Evolutionary conservation across 2,329 filamentous ascomycete species (phyloP).

Genomic region (Microdochium trichocladiopsis): DNA sequence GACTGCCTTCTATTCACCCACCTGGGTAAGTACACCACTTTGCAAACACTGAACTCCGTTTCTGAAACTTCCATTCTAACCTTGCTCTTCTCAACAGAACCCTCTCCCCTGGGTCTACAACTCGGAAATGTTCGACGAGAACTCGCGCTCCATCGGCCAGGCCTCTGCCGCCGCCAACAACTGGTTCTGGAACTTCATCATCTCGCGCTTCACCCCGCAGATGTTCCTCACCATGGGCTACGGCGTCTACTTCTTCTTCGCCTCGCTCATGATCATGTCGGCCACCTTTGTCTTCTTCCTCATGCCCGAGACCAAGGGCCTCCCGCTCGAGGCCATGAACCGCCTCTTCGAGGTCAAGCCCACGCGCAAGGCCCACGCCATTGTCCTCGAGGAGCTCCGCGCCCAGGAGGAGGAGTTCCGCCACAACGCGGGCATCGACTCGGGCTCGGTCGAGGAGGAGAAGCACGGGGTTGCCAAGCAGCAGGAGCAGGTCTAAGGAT

Average conservation of each 20-base stretch:
- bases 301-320: slow-evolving; percentile 58
- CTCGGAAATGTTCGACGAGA: slow-evolving; percentile 68
- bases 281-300: slow-evolving; percentile 55
- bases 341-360: slow-evolving; percentile 47
- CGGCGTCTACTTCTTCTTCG: slow-evolving; percentile 65
- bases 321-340: slow-evolving; percentile 61
- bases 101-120: slow-evolving; percentile 72
- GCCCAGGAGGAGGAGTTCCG: slow-evolving; percentile 25
- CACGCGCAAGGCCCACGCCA: slow-evolving; percentile 31
- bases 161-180: slow-evolving; percentile 66
- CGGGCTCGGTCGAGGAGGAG: not conserved
- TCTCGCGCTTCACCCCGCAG: slow-evolving; percentile 59
- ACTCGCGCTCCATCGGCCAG: slow-evolving; percentile 62
- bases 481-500: not conserved
- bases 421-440: slow-evolving; percentile 7
- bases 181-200: slow-evolving; percentile 68
- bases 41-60: too few species aligned
- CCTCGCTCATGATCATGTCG: slow-evolving; percentile 51
- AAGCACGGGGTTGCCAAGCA: not conserved
- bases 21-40: too few species aligned
- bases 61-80: too few species aligned
- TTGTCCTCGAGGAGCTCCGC: slow-evolving; percentile 34
- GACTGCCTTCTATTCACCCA: slow-evolving; percentile 64
- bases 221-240: slow-evolving; percentile 55
- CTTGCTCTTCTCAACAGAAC: too few species aligned